Conservation (phyloP, 129 eudicot species). For the Centaurea solstitialis region DNA sequence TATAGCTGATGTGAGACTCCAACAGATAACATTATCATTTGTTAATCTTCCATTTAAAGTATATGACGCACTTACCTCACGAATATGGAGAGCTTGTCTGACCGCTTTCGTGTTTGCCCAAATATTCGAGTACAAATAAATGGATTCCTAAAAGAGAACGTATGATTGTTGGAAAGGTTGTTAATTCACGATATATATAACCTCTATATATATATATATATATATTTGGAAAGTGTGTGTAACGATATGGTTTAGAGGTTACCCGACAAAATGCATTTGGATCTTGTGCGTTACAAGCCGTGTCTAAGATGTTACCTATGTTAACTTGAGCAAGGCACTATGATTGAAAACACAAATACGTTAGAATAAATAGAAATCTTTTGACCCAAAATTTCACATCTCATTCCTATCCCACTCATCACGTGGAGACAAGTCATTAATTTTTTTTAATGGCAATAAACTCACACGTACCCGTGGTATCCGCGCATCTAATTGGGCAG, state of each 20-base stretch:
- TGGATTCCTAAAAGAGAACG: slow-evolving; percentile 24
- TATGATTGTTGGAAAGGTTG: neutral
- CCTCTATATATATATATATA: too few relatives aligned
- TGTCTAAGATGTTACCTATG: slow-evolving; percentile 17
- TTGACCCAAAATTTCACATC: neutral
- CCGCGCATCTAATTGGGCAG: too few relatives aligned
- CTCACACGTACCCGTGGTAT: too few relatives aligned
- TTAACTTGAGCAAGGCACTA: slow-evolving; percentile 31
- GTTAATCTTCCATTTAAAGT: neutral
- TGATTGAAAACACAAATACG: neutral
- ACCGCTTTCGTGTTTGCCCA: slow-evolving; percentile 46
- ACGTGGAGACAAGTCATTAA: neutral
- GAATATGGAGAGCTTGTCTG: slow-evolving; percentile 52
- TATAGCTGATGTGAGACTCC: neutral
- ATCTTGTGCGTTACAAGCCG: slow-evolving; percentile 21
- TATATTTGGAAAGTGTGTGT: neutral
- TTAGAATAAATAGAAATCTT: neutral
- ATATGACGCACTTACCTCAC: slow-evolving; percentile 32
- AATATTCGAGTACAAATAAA: slow-evolving; percentile 16
- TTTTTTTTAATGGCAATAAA: neutral
- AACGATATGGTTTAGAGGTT: neutral
- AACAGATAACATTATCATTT: neutral
- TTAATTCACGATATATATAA: neutral
- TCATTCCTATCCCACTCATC: neutral
- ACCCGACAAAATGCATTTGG: slow-evolving; percentile 30